Percentiles rank a stretch among this genome's conserved stretches.
These are phyloP conservation scores for Ganoderma meredithae DNA, from an alignment of 1,284 basidiomycete genomes.

Conservation along the genomic window DNA sequence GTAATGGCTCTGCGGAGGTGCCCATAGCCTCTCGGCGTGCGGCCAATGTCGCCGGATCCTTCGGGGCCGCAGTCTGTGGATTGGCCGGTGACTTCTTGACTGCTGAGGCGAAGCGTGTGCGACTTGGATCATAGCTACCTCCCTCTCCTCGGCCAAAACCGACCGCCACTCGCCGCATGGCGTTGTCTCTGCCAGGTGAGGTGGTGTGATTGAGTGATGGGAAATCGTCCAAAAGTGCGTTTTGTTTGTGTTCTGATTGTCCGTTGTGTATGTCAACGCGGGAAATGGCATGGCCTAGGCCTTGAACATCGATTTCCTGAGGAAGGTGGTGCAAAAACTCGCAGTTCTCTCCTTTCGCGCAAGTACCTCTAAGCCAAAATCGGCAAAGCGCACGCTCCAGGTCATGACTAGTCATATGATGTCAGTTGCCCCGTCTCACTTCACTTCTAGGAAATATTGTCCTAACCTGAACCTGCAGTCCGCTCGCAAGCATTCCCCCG, in stretches of 20 bases:
- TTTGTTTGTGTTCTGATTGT: conserved; percentile 45
- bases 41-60: conserved; percentile 47
- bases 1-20: conserved; percentile 63
- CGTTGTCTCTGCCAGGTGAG: conserved; percentile 47
- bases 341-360: conserved; percentile 91
- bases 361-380: conserved; percentile 97
- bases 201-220: conserved; percentile 68
- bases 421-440: not conserved
- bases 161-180: conserved; percentile 49
- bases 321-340: conserved; percentile 92
- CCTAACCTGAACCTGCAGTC: conserved; percentile 96
- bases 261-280: conserved; percentile 67
- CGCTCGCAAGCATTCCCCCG: conserved; percentile 93
- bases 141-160: conserved; percentile 50
- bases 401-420: conserved; percentile 69
- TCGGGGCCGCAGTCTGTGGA: conserved; percentile 40
- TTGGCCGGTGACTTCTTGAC: conserved; percentile 69
- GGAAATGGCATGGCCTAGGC: conserved; percentile 74
- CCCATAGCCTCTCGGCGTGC: conserved; percentile 64
- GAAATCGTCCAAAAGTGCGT: conserved; percentile 83
- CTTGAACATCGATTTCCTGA: conserved; percentile 75
- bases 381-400: conserved; percentile 93
- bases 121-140: conserved; percentile 71
- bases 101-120: conserved; percentile 85
- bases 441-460: not conserved